Base-by-base conservation (phyloP, 148 eudicot species). In the Silene uniflora region DNA sequence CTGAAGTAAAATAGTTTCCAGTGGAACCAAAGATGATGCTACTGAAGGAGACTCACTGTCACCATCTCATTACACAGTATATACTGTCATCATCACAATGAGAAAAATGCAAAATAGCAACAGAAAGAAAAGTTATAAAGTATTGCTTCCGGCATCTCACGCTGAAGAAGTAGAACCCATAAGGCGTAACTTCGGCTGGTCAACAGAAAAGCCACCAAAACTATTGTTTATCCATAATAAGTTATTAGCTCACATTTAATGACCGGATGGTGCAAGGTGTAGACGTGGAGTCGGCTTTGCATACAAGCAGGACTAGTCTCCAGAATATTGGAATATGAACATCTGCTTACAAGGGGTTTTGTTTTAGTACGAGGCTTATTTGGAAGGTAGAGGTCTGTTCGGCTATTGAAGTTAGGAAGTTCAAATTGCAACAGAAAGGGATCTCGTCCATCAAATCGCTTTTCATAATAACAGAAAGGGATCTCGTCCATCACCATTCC, bases 1-100 rank as follows among this genome's bases (percentile, higher is more conserved):
- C n/a, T n/a, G n/a, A n/a, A n/a, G n/a, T n/a, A n/a, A n/a, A n/a
- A n/a, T n/a, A n/a, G n/a, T n/a, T n/a, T n/a, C n/a, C n/a, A n/a
- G n/a, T n/a, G n/a, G n/a, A n/a, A n/a, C n/a, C n/a, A n/a, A 19
- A 47, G 58, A 47, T 46, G 56, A 46, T 69, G 58, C 27, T 69
- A 21, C 58, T 3, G 16, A n/a, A 67, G 24, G 54, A 39, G 52
- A 42, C 22, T 42, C 52, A 67, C 24, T 35, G 1, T 65, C 44
- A 65, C 29, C 42, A 0, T 47, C 52, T 47, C 52, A 0, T 7
- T 47, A 9, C 10, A 4, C 52, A 47, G 0, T 47, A 47, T 14
- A 5, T 56, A n/a, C n/a, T n/a, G n/a, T 18, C 7, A 56, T 56
- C 61, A 1, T 65, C 47, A 32, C 8, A 66, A 66, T 6, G 22